Conservation (phyloP, 495 filamentous ascomycete species). For the Gamarada debralockiae region DNA sequence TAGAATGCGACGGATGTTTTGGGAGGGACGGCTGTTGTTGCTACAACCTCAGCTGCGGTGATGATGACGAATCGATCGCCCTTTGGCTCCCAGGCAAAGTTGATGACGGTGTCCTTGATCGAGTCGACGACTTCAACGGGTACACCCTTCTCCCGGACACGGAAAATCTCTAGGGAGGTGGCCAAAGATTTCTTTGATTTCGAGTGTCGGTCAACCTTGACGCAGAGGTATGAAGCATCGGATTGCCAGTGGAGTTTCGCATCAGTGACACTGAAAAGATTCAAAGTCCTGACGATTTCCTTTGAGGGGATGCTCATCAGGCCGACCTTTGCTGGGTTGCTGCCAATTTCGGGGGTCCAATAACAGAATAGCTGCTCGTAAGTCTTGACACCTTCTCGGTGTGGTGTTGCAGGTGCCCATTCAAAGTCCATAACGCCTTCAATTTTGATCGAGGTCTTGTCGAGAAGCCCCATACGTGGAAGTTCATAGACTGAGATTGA, state of each 20-base stretch:
- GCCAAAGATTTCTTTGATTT: slow-evolving; percentile 98
- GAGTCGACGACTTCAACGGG: slow-evolving; percentile 97
- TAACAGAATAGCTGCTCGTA: slow-evolving; percentile 96
- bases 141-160: slow-evolving; percentile 91
- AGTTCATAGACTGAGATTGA: slow-evolving; percentile 94
- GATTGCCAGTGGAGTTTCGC: slow-evolving; percentile 98
- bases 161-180: slow-evolving; percentile 97
- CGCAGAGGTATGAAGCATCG: slow-evolving; percentile 87
- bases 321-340: slow-evolving; percentile 95
- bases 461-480: slow-evolving; percentile 85
- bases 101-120: slow-evolving; percentile 96
- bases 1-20: slow-evolving; percentile 96
- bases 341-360: slow-evolving; percentile 98
- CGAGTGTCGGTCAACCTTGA: slow-evolving; percentile 97
- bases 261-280: slow-evolving; percentile 95
- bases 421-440: slow-evolving; percentile 97
- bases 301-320: slow-evolving; percentile 96
- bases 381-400: slow-evolving; percentile 73
- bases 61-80: slow-evolving; percentile 96
- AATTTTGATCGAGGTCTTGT: slow-evolving; percentile 87
- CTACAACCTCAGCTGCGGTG: slow-evolving; percentile 80
- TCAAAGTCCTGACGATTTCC: slow-evolving; percentile 86
- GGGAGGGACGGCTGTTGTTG: slow-evolving; percentile 71
- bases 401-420: slow-evolving; percentile 82
- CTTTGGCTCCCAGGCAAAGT: slow-evolving; percentile 98